Base-by-base conservation (phyloP, 2,329 filamentous ascomycete species). In the Orbilia blumenaviensis region DNA sequence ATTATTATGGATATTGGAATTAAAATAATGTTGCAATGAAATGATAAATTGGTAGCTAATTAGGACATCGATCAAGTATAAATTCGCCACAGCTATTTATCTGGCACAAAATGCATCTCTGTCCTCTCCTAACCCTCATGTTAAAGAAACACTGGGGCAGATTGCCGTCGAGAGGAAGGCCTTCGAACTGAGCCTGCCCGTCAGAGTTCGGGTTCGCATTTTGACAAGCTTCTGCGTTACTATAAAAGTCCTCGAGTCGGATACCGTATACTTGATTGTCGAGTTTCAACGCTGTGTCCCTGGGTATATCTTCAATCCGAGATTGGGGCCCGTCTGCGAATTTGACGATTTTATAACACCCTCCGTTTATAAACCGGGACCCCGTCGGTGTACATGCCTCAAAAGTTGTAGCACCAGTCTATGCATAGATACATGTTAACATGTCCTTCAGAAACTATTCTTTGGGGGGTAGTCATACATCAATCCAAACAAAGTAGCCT, bases 321-420 rank as follows among this genome's bases (percentile, higher is more conserved):
- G 44, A 50, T 36, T 50, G 63, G 6, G 27, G 16, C 18, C 18
- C 12, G 14, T 34, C 36, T 10, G 25, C 25, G 9, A 61, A 42
- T 44, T 10, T 32, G 0, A 50, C 67, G 4, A 72, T 56, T 41
- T 54, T 56, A 25, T 64, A 72, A 10, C 67, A 72, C 46, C 50
- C 58, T 10, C 48, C 48, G 48, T 72, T 72, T 6, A 72, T 64
- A 14, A 63, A 72, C 25, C 67, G 67, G 9, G 67, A 72, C 12
- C 67, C 67, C 12, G 67, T 58, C 6, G 67, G 67, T 25, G 58
- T 72, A 25, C 67, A 72, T 12, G 23, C 67, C 36, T 72, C 67
- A 16, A 58, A 64, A 12, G 16, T 58, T 1, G 58, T 63, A 14
- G 41, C 27, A 2, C 6, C 34, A 7, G 67, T 48, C 67, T 72